Conservation (phyloP, 1,284 basidiomycete species). For the Cryptococcus wingfieldii region DNA sequence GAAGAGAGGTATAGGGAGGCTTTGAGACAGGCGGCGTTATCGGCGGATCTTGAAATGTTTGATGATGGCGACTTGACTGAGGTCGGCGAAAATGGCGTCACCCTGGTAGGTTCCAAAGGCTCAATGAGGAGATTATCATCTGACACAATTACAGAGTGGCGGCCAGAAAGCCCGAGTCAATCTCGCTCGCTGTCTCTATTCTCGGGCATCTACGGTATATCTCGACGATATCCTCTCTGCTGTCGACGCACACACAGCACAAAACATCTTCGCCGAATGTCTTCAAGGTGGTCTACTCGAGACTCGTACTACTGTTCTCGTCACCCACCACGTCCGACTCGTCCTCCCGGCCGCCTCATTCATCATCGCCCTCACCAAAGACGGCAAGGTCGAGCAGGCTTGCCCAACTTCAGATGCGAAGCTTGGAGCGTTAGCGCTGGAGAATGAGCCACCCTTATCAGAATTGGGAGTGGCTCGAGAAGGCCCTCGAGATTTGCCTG, state of each 20-base stretch:
- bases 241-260: conserved; percentile 48
- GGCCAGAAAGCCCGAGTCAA: conserved; percentile 68
- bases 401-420: conserved; percentile 19
- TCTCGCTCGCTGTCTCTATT: conserved; percentile 74
- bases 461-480: neutral
- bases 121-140: neutral
- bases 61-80: conserved; percentile 57
- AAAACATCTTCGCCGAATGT: conserved; percentile 41
- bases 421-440: neutral
- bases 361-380: conserved; percentile 63
- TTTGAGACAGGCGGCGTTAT: conserved; percentile 39
- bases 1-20: conserved; percentile 40
- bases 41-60: conserved; percentile 42
- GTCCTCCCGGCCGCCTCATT: conserved; percentile 38
- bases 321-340: conserved; percentile 66
- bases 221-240: conserved; percentile 48
- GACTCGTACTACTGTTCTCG: conserved; percentile 63
- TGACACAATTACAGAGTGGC: conserved; percentile 27
- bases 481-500: neutral
- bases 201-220: conserved; percentile 62
- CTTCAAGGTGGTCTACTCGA: conserved; percentile 55
- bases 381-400: conserved; percentile 33
- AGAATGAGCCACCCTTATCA: neutral
- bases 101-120: conserved; percentile 40
- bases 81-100: conserved; percentile 80